Conservation (phyloP, 2,329 filamentous ascomycete genomes). For the Phialophora tarda region DNA sequence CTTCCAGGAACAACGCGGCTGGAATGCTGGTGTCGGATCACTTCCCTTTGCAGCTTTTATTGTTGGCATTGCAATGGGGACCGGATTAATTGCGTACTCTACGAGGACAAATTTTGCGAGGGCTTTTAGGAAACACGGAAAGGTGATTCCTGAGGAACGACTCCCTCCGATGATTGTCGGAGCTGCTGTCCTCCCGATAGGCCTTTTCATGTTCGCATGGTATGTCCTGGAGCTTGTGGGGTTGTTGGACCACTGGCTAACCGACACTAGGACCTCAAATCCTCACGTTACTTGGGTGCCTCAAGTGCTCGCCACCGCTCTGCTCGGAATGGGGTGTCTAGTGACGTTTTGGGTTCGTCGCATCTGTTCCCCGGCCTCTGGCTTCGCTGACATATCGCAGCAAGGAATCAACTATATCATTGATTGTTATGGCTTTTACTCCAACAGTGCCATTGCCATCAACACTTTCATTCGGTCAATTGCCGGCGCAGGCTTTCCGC, state of each 20-base stretch:
- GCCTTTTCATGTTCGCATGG: slow-evolving; percentile 59
- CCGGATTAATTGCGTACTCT: slow-evolving; percentile 46
- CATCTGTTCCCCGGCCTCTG: background rate
- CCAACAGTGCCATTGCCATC: slow-evolving; percentile 49
- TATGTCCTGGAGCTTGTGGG: slow-evolving; percentile 29
- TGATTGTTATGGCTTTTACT: slow-evolving; percentile 49
- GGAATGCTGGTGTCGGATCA: slow-evolving; percentile 47
- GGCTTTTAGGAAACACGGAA: slow-evolving; percentile 48
- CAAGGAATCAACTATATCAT: slow-evolving; percentile 53
- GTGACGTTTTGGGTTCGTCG: slow-evolving; percentile 48
- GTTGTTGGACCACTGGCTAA: background rate
- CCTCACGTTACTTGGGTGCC: slow-evolving; percentile 52
- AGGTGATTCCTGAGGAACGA: slow-evolving; percentile 50
- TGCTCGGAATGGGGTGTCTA: slow-evolving; percentile 51
- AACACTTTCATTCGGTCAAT: slow-evolving; percentile 47
- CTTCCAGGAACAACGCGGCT: slow-evolving; percentile 47
- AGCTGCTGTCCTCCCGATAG: slow-evolving; percentile 50
- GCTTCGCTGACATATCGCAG: slow-evolving; percentile 11
- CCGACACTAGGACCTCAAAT: slow-evolving; percentile 43
- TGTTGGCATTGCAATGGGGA: slow-evolving; percentile 44
- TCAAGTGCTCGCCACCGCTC: slow-evolving; percentile 51
- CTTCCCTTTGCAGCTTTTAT: slow-evolving; percentile 48
- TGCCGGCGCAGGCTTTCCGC: slow-evolving; percentile 44
- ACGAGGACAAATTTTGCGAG: slow-evolving; percentile 50
- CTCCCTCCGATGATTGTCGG: slow-evolving; percentile 54